phyloP scores from a whole-genome alignment of 176 grass and related monocot species.

The Eleusine indica region DNA sequence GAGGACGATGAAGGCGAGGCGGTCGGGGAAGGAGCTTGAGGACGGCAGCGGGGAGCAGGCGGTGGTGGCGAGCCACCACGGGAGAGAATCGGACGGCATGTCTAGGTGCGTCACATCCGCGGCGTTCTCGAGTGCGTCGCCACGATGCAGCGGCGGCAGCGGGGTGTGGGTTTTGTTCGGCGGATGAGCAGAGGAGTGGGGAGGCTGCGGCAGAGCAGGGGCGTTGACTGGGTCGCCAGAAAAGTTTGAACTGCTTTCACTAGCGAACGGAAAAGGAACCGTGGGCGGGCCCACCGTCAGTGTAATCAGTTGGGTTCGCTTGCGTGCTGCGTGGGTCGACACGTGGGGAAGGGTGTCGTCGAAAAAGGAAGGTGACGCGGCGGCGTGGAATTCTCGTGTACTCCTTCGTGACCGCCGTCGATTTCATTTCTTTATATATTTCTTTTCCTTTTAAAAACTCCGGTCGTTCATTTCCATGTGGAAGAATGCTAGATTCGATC shows the following conservation, averaged over 20 bases:
- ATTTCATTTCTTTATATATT: too few relatives aligned
- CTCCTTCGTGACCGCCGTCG: too few relatives aligned
- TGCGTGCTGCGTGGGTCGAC: too few relatives aligned
- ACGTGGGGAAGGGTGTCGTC: too few relatives aligned
- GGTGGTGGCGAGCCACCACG: conserved; percentile 49
- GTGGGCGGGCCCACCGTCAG: neutral
- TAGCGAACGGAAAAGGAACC: neutral
- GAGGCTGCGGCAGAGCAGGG: neutral
- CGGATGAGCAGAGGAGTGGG: neutral
- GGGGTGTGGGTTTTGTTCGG: neutral
- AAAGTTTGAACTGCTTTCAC: conserved; percentile 5
- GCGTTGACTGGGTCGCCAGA: neutral
- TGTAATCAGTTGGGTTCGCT: neutral
- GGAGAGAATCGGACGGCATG: neutral
- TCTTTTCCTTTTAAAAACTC: too few relatives aligned
- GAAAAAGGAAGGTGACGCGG: neutral
- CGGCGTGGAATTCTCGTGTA: neutral
- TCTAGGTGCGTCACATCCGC: neutral
- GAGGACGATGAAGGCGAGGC: conserved; percentile 45
- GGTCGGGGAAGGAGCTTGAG: conserved; percentile 4
- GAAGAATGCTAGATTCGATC: too few relatives aligned
- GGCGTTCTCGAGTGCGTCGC: neutral
- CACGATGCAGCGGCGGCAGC: neutral
- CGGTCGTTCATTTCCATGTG: too few relatives aligned
- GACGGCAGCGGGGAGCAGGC: conserved; percentile 21